phyloP scores from a whole-genome alignment of 176 grass and related monocot genomes.

The Urochloa ruziziensis region DNA sequence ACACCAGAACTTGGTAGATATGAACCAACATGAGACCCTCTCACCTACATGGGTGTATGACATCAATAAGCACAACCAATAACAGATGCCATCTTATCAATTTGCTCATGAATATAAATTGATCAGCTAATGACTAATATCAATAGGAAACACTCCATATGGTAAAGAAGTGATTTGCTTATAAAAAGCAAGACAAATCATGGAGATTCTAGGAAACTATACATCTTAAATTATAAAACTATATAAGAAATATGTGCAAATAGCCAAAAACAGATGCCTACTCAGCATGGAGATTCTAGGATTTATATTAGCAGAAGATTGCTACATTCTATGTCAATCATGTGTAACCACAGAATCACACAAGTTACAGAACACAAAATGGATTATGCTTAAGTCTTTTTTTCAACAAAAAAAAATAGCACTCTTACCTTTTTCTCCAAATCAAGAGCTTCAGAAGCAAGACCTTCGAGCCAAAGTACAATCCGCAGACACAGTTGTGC shows the following conservation, averaged over 20 bases:
- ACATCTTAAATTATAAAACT: neutral
- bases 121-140: neutral
- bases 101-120: slow-evolving; percentile 18
- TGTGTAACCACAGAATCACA: neutral
- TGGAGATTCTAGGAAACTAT: too few relatives aligned
- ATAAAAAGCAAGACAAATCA: neutral
- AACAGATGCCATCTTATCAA: neutral
- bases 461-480: slow-evolving; percentile 91
- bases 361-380: neutral
- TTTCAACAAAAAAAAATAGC: neutral
- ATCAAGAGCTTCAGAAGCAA: slow-evolving; percentile 94
- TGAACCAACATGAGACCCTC: slow-evolving; percentile 96
- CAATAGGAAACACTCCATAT: neutral
- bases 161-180: neutral
- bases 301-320: neutral
- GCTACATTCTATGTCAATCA: slow-evolving; percentile 5
- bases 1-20: slow-evolving; percentile 97
- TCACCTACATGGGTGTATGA: slow-evolving; percentile 60
- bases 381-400: neutral
- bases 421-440: slow-evolving; percentile 73
- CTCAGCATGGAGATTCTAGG: neutral
- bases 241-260: neutral
- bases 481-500: slow-evolving; percentile 78
- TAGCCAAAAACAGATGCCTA: neutral
- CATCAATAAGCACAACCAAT: slow-evolving; percentile 32